Evolutionary conservation across 176 grass and related monocot genomes (phyloP).

Genomic region (Paspalum vaginatum): DNA sequence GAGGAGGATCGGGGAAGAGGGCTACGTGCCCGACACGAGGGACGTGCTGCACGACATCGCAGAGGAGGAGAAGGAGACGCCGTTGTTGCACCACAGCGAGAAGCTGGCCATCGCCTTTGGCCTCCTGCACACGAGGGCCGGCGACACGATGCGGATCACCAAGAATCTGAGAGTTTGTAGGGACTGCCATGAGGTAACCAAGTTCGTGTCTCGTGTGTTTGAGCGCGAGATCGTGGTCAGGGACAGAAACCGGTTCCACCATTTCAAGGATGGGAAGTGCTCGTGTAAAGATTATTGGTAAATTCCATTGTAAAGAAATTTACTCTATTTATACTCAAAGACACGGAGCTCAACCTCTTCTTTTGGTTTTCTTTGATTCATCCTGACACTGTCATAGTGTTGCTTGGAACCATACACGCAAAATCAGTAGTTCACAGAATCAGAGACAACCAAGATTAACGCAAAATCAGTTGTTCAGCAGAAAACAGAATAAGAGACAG

Average conservation of each 20-base stretch:
- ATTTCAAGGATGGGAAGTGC: slow-evolving; percentile 71
- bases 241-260: slow-evolving; percentile 82
- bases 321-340: too few relatives aligned
- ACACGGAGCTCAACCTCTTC: too few relatives aligned
- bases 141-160: slow-evolving; percentile 55
- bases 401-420: too few relatives aligned
- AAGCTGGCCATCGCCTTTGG: slow-evolving; percentile 89
- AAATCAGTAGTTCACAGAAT: too few relatives aligned
- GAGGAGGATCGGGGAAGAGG: slow-evolving; percentile 56
- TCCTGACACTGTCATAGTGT: too few relatives aligned
- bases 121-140: slow-evolving; percentile 48
- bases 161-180: slow-evolving; percentile 78
- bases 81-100: slow-evolving; percentile 79
- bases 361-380: too few relatives aligned
- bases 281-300: slow-evolving; percentile 93
- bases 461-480: too few relatives aligned
- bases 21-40: slow-evolving; percentile 48
- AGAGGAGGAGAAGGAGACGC: slow-evolving; percentile 53
- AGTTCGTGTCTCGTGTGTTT: slow-evolving; percentile 66
- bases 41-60: slow-evolving; percentile 57
- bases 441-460: too few relatives aligned
- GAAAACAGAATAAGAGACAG: too few relatives aligned
- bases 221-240: slow-evolving; percentile 70
- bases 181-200: slow-evolving; percentile 71
- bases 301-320: background rate